These are phyloP conservation scores for Claviceps pazoutovae DNA, from an alignment of 2,329 filamentous ascomycete genomes.

Conservation along the genomic window DNA sequence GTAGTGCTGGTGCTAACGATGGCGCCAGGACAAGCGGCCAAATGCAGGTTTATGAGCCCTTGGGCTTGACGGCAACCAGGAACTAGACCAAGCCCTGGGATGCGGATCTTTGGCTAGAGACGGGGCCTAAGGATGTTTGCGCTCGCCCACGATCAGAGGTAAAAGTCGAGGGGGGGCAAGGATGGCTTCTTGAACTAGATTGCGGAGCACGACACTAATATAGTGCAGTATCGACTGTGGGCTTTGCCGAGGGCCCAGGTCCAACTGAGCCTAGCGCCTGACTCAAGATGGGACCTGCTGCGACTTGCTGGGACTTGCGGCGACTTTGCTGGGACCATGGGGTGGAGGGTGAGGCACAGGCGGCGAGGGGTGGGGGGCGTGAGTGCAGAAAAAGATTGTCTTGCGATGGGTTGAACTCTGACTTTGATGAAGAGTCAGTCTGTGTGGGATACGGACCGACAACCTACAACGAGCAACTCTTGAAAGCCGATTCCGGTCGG, in stretches of 20 bases:
- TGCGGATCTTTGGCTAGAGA: conserved; percentile 11
- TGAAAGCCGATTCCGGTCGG: conserved; percentile 1
- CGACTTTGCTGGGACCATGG: background rate
- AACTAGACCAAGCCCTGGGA: conserved; percentile 8
- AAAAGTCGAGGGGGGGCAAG: conserved; percentile 13
- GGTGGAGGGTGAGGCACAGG: background rate
- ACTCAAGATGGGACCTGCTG: conserved; percentile 13
- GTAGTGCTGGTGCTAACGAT: conserved; percentile 3
- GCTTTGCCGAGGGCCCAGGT: conserved; percentile 19
- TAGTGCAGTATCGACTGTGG: conserved; percentile 21
- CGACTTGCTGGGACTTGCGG: conserved; percentile 1
- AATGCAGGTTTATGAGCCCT: conserved; percentile 5
- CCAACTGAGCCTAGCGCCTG: conserved; percentile 23
- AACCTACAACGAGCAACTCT: background rate
- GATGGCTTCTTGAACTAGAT: conserved; percentile 16
- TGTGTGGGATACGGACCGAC: conserved; percentile 1
- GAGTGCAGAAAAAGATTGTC: conserved; percentile 1
- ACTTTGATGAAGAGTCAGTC: conserved; percentile 4
- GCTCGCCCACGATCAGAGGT: conserved; percentile 12
- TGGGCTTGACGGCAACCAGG: conserved; percentile 6
- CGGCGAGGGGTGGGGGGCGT: background rate
- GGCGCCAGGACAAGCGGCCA: conserved; percentile 3
- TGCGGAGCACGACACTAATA: conserved; percentile 27
- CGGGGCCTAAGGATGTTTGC: conserved; percentile 11
- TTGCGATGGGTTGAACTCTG: conserved; percentile 3